Evolutionary conservation across 192 early-diverging fungal species (phyloP), one percentile per base, ranked within the genome.

Genomic region (Coemansia sp.): DNA sequence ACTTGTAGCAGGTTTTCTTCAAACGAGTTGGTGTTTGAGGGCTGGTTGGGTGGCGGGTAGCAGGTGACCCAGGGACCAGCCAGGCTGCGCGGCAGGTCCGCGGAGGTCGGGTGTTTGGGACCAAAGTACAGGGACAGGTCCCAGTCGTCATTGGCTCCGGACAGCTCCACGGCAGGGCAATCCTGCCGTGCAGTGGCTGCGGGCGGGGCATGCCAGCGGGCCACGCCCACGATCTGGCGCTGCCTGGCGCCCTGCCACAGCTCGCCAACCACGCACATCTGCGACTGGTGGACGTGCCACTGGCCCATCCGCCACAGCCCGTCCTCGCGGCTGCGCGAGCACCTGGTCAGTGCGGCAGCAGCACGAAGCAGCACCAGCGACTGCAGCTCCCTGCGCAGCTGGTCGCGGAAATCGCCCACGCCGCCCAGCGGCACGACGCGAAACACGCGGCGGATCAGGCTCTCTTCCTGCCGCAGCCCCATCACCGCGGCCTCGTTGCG

Each of bases 251-350:
- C 64, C 39, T 64, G 52, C 68, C 68, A 70, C 60, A 60, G 62
- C 56, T 77, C 74, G 52, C 74, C 74, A 0, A 77, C 64, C 6
- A 70, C 74, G 17, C 74, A 77, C 40, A 63, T 53, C 57, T 77
- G 74, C 53, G 74, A 66, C 74, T 77, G 74, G 37, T 77, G 74
- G 21, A 77, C 74, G 23, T 66, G 65, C 67, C 74, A 77, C 26
- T 56, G 68, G 5, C 74, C 74, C 61, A 69, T 26, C 5, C 53
- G 53, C 41, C 51, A 41, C 21, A 39, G 59, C 0, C 11, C 14
- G 0, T 53, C 49, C 38, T 44, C 56, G 18, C 56, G 48, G 34
- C 39, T 37, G 30, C 64, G 45, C 21, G 60, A 58, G 39, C 42
- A 42, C 40, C 74, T 45, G 6, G 74, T 63, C 28, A 77, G 31